Base-by-base conservation (phyloP, 805 yeast species). In the Cyberlindnera maritima region DNA sequence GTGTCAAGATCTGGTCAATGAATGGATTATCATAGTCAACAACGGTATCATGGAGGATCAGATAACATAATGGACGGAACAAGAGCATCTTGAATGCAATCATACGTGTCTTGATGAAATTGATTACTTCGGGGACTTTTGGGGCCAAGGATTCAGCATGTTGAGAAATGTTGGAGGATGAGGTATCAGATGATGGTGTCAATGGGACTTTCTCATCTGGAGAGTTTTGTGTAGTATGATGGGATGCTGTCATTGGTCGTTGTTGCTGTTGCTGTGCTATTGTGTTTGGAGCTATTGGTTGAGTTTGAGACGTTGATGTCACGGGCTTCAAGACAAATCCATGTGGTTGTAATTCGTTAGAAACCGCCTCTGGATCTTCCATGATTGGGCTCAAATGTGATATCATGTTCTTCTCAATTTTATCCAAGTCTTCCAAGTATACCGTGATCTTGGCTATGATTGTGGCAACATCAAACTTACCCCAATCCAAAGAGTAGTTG, bases 71-170 rank as follows among this genome's bases (percentile, higher is more conserved):
- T 2, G 63, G 63, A 18, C 63, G 47, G 42, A 47, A 58, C 14
- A 59, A 28, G 2, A 54, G 34, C 17, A 58, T 23, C 23, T 56
- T 56, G 37, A 57, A 48, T 0, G 53, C 44, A 11, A 59, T 51
- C 54, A 54, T 49, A 17, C 62, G 46, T 1, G 59, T 55, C 38
- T 51, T 56, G 26, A 57, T 47, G 44, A 57, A 59, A 3, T 49
- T 44, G 17, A 59, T 43, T 2, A 53, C 57, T 31, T 59, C 63
- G 2, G 62, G 56, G 1, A 55, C 37, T 29, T 44, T 49, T 3
- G 48, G 44, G 2, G 47, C 29, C 17, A 47, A 6, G 2, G 32
- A 19, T 21, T 49, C 52, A 14, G 47, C 42, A 14, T 36, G 36
- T n/a, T 44, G 50, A 4, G 57, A 48, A 3, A 41, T 14, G 31